A percentile compares a stretch with the other conserved stretches of the same genome.
Evolutionary conservation across 495 filamentous ascomycete genomes (phyloP).

Genomic region (Aspergillus nanangensis): DNA sequence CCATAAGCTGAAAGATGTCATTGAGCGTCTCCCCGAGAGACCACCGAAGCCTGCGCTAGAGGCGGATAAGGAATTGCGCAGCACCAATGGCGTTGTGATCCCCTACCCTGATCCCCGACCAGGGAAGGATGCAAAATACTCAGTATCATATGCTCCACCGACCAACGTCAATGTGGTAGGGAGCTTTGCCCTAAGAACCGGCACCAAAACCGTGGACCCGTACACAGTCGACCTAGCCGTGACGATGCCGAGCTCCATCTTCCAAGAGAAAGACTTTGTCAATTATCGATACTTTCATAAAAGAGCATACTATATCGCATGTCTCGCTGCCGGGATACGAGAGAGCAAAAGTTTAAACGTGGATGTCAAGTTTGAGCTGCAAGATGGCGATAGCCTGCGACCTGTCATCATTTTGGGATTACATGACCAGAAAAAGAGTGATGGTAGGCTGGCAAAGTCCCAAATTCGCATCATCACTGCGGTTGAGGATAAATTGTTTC

Average conservation of each 20-base stretch:
- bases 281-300: slow-evolving; percentile 95
- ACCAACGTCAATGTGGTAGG: slow-evolving; percentile 81
- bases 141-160: slow-evolving; percentile 71
- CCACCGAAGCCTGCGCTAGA: slow-evolving; percentile 56
- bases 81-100: slow-evolving; percentile 58
- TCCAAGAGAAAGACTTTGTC: slow-evolving; percentile 92
- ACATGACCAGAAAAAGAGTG: slow-evolving; percentile 17
- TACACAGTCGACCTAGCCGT: slow-evolving; percentile 76
- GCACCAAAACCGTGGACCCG: slow-evolving; percentile 52
- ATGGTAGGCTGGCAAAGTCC: slow-evolving; percentile 37
- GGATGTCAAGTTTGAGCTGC: slow-evolving; percentile 56
- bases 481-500: slow-evolving; percentile 61
- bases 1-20: slow-evolving; percentile 65
- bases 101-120: slow-evolving; percentile 81
- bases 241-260: slow-evolving; percentile 71
- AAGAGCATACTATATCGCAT: slow-evolving; percentile 84
- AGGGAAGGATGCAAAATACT: slow-evolving; percentile 68
- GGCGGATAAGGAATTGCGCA: slow-evolving; percentile 63
- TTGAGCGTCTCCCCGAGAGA: slow-evolving; percentile 62
- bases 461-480: slow-evolving; percentile 76
- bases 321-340: slow-evolving; percentile 65
- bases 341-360: slow-evolving; percentile 47
- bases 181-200: slow-evolving; percentile 75
- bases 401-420: slow-evolving; percentile 63
- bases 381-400: slow-evolving; percentile 74